Conservation (phyloP, 1,284 basidiomycete genomes). For the Lentinula novae-zelandiae region DNA sequence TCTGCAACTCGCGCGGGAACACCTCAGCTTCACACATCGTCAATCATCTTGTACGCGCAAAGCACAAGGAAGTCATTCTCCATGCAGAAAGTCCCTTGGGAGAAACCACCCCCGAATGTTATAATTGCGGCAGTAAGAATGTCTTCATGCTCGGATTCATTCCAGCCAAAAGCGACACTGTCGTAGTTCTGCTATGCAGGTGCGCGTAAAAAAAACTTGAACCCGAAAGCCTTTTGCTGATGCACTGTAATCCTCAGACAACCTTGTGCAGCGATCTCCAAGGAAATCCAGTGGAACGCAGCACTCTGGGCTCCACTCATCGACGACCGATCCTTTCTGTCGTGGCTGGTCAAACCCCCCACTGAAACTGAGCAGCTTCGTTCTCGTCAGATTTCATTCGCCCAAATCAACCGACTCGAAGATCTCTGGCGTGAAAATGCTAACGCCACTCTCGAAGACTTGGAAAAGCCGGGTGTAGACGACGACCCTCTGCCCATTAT, state of each 20-base stretch:
- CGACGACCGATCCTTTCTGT: conserved; percentile 96
- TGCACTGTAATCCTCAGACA: too few species aligned
- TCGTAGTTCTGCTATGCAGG: conserved; percentile 98
- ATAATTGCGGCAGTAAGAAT: conserved; percentile 99
- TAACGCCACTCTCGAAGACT: conserved; percentile 90
- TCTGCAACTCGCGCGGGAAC: conserved; percentile 99
- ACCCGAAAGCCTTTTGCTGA: background rate
- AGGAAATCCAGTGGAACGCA: conserved; percentile 99
- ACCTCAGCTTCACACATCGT: conserved; percentile 99
- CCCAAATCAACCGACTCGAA: conserved; percentile 96
- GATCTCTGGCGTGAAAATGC: conserved; percentile 98
- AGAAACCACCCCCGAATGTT: conserved; percentile 97
- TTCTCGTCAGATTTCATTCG: conserved; percentile 93
- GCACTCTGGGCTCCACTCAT: conserved; percentile 98
- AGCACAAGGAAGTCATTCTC: conserved; percentile 98
- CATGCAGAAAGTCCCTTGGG: conserved; percentile 95
- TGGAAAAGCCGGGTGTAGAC: conserved; percentile 95
- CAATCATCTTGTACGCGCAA: conserved; percentile 97
- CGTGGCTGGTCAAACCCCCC: conserved; percentile 98
- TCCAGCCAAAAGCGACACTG: conserved; percentile 98
- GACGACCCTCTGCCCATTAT: conserved; percentile 94
- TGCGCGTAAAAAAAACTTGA: conserved; percentile 33
- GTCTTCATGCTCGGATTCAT: conserved; percentile 99
- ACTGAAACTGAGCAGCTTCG: conserved; percentile 93
- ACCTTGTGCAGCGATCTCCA: conserved; percentile 95